These are phyloP conservation scores for Neonectria punicea DNA, from an alignment of 2,329 filamentous ascomycete genomes.

Conservation along the genomic window DNA sequence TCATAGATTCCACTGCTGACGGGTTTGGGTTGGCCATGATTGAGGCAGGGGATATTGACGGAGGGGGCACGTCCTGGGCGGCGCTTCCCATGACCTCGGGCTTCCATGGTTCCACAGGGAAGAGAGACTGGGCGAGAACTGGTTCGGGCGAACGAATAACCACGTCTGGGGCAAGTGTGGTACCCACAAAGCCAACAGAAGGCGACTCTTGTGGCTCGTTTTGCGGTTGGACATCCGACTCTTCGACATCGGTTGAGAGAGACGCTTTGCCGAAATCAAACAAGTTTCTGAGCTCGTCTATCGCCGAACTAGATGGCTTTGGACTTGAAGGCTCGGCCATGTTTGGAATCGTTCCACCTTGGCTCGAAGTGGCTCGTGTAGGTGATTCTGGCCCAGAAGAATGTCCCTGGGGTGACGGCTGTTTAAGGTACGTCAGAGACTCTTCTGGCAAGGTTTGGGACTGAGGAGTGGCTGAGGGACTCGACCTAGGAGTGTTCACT, in stretches of 20 bases:
- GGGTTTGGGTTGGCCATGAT: conserved; percentile 37
- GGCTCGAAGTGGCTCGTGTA: neutral
- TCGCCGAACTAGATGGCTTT: conserved; percentile 29
- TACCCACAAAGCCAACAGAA: neutral
- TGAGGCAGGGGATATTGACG: conserved; percentile 43
- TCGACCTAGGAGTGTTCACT: neutral
- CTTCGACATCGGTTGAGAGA: conserved; percentile 26
- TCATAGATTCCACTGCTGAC: conserved; percentile 37
- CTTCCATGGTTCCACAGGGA: conserved; percentile 41
- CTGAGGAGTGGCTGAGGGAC: neutral
- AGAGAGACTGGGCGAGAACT: conserved; percentile 32
- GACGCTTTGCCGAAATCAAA: conserved; percentile 37
- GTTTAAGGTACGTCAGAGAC: neutral
- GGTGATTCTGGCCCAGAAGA: neutral
- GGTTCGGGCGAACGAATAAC: conserved; percentile 30
- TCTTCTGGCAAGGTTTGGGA: conserved; percentile 1
- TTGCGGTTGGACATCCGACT: conserved; percentile 21
- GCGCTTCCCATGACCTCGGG: conserved; percentile 34
- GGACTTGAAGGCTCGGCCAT: conserved; percentile 35
- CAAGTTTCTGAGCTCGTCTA: conserved; percentile 38
- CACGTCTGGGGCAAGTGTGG: conserved; percentile 17
- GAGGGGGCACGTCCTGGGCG: conserved; percentile 31
- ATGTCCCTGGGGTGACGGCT: conserved; percentile 1
- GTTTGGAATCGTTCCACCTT: neutral
- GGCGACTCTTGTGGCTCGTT: conserved; percentile 5